phyloP scores from a whole-genome alignment of 2,329 filamentous ascomycete species.

The Emergomyces africanus region DNA sequence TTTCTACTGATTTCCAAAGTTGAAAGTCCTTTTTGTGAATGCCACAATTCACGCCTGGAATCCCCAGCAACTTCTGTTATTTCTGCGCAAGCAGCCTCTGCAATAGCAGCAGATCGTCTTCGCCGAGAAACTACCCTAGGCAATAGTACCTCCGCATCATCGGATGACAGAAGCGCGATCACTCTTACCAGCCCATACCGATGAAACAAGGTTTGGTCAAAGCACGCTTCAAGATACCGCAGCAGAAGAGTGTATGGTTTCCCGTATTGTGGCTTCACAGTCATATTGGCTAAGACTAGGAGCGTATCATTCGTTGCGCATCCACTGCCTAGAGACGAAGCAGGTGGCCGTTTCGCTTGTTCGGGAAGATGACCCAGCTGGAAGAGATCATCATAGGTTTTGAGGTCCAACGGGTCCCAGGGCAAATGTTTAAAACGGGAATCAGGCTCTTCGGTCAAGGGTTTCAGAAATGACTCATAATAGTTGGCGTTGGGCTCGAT shows the following conservation, averaged over 20 bases:
- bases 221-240: constrained; percentile 50
- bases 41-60: constrained; percentile 19
- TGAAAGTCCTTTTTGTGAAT: constrained; percentile 16
- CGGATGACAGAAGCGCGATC: constrained; percentile 56
- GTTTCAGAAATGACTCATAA: constrained; percentile 50
- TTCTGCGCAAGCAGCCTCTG: constrained; percentile 42
- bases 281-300: constrained; percentile 58
- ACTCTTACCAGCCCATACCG: constrained; percentile 67
- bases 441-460: constrained; percentile 40
- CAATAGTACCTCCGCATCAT: constrained; percentile 47
- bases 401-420: constrained; percentile 46
- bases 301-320: constrained; percentile 55
- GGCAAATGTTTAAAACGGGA: constrained; percentile 37
- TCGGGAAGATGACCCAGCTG: constrained; percentile 34
- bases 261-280: constrained; percentile 45
- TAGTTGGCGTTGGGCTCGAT: constrained; percentile 55
- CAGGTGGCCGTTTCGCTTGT: constrained; percentile 35
- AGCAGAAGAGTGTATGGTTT: constrained; percentile 40
- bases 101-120: constrained; percentile 44
- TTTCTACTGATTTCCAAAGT: constrained; percentile 14
- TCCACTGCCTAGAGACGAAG: constrained; percentile 23
- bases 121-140: constrained; percentile 47
- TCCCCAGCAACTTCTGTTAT: constrained; percentile 18
- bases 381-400: constrained; percentile 35
- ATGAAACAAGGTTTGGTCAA: constrained; percentile 51